Conservation (phyloP, 768 basidiomycete genomes). For the Collybia mongolica region DNA sequence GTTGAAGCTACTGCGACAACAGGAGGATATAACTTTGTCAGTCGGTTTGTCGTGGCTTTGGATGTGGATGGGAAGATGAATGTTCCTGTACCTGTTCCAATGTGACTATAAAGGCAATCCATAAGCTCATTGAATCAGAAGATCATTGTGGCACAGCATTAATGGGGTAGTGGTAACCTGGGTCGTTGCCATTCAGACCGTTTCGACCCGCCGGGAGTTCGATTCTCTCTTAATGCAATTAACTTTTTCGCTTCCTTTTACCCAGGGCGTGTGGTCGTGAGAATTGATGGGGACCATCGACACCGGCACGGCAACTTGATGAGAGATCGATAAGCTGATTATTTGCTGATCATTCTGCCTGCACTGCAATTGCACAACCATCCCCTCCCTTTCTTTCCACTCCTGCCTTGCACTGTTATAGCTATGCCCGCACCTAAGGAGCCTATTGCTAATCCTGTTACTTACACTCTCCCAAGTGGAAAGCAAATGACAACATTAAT, state of each 20-base stretch:
- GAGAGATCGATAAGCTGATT: no score
- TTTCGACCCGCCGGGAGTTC: slow-evolving; percentile 84
- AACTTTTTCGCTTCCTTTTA: neutral
- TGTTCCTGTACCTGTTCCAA: slow-evolving; percentile 22
- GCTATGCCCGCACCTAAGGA: no score
- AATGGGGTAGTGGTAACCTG: slow-evolving; percentile 5
- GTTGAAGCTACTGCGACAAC: slow-evolving; percentile 26
- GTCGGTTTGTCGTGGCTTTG: slow-evolving; percentile 24
- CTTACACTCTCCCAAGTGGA: no score
- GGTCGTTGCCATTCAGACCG: neutral
- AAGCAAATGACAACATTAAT: no score
- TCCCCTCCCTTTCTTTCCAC: no score
- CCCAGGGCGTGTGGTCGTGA: no score
- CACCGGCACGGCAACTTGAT: no score
- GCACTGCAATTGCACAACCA: no score
- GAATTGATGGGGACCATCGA: no score
- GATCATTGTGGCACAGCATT: neutral
- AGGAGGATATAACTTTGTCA: slow-evolving; percentile 28
- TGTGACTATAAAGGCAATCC: slow-evolving; percentile 1
- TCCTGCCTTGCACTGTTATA: no score
- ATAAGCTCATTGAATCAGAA: slow-evolving; percentile 2
- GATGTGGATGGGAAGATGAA: slow-evolving; percentile 26
- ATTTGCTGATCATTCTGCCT: no score
- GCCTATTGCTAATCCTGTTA: no score
- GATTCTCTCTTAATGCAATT: slow-evolving; percentile 79